Conservation (phyloP, 352 stramenopile species). For the Pythium scleroteichum region DNA sequence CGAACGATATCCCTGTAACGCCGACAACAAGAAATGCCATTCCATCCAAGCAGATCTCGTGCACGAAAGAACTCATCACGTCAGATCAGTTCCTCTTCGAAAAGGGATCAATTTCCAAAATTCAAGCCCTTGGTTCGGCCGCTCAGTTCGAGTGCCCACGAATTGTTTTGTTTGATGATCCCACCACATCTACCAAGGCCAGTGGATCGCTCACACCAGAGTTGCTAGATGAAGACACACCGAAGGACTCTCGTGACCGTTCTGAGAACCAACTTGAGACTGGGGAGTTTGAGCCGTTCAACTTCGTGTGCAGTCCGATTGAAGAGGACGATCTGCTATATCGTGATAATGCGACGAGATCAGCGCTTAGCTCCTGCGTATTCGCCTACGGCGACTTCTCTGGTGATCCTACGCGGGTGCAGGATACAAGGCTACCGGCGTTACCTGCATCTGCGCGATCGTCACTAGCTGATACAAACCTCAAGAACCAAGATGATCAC, state of each 20-base stretch:
- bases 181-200: not conserved
- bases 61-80: no score
- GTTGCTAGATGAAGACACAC: not conserved
- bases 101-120: no score
- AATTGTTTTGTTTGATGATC: not conserved
- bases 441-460: not conserved
- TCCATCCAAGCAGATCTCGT: no score
- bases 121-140: not conserved
- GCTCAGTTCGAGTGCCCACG: not conserved
- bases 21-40: no score
- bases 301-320: not conserved
- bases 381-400: no score
- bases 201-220: conserved; percentile 6
- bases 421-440: no score
- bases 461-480: not conserved
- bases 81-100: no score
- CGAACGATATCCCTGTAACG: no score
- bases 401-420: no score
- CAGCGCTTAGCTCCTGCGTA: no score
- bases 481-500: not conserved
- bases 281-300: not conserved
- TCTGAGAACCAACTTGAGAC: conserved; percentile 8
- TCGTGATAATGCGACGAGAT: no score
- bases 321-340: not conserved
- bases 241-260: not conserved